Evolutionary conservation across 768 basidiomycete genomes (phyloP).

Genomic region (Xerocomus potaroensis): DNA sequence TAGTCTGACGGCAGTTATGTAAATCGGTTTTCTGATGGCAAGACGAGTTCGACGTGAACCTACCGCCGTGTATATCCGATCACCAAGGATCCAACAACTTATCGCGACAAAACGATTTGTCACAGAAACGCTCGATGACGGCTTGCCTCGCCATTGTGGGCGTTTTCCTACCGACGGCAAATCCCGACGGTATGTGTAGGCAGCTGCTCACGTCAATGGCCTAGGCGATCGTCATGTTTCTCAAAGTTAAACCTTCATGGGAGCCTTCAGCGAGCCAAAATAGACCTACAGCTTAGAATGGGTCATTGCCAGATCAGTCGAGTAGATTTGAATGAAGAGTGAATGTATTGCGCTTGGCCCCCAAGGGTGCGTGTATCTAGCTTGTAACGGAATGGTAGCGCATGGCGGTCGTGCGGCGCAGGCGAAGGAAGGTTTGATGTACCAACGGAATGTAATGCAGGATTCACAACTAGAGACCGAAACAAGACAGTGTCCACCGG

Average conservation of each 20-base stretch:
- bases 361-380: neutral
- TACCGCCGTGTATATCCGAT: no score
- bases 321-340: no score
- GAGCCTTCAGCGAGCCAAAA: neutral
- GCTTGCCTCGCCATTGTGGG: no score
- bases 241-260: conserved; percentile 31
- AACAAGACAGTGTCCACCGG: conserved; percentile 6
- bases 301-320: neutral
- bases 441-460: conserved; percentile 9
- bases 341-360: neutral
- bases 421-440: conserved; percentile 12
- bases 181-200: no score
- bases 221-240: conserved; percentile 36
- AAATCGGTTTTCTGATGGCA: no score
- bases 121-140: no score
- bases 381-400: conserved; percentile 2
- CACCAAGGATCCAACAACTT: neutral
- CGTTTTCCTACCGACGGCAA: conserved; percentile 4
- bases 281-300: neutral
- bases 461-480: conserved; percentile 5
- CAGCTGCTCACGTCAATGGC: conserved; percentile 36
- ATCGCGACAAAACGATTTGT: neutral
- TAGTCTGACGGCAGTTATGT: no score
- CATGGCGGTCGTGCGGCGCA: conserved; percentile 12
- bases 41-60: no score